Conservation (phyloP, 352 stramenopile genomes). For the Globisporangium heterothallicum region DNA sequence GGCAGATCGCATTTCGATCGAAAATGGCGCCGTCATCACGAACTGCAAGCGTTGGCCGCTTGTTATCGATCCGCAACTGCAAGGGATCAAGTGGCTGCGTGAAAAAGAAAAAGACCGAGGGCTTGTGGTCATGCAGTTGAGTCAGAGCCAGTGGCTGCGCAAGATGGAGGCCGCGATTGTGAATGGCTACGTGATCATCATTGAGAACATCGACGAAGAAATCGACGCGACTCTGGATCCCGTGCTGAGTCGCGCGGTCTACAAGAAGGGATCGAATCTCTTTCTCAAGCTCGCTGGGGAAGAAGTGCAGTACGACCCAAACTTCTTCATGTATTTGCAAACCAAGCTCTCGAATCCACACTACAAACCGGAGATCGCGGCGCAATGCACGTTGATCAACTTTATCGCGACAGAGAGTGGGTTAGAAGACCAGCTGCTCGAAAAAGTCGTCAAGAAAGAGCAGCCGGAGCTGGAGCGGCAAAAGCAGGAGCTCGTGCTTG, state of each 20-base stretch:
- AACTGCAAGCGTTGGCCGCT: constrained; percentile 97
- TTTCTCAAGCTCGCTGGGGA: constrained; percentile 94
- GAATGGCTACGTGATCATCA: constrained; percentile 94
- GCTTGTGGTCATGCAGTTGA: constrained; percentile 92
- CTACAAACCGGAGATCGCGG: constrained; percentile 97
- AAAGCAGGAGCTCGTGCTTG: constrained; percentile 89
- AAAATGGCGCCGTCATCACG: constrained; percentile 97
- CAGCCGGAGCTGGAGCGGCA: constrained; percentile 93
- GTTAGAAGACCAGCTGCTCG: constrained; percentile 94
- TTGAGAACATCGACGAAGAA: constrained; percentile 97
- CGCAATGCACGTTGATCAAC: constrained; percentile 97
- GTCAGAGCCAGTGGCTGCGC: constrained; percentile 95
- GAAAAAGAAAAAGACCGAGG: constrained; percentile 92
- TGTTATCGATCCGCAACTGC: constrained; percentile 96
- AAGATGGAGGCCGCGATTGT: constrained; percentile 93
- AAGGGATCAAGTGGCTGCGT: constrained; percentile 98
- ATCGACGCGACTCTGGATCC: constrained; percentile 96
- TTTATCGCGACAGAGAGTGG: constrained; percentile 96
- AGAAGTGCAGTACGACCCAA: constrained; percentile 95
- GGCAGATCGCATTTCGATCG: constrained; percentile 96
- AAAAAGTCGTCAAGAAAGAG: constrained; percentile 95
- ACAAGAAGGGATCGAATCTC: constrained; percentile 93
- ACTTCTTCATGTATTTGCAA: constrained; percentile 96
- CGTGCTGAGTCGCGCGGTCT: constrained; percentile 93
- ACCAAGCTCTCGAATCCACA: constrained; percentile 97